phyloP scores from a whole-genome alignment of 192 early-diverging fungal species.

The Anaeromyces robustus region DNA sequence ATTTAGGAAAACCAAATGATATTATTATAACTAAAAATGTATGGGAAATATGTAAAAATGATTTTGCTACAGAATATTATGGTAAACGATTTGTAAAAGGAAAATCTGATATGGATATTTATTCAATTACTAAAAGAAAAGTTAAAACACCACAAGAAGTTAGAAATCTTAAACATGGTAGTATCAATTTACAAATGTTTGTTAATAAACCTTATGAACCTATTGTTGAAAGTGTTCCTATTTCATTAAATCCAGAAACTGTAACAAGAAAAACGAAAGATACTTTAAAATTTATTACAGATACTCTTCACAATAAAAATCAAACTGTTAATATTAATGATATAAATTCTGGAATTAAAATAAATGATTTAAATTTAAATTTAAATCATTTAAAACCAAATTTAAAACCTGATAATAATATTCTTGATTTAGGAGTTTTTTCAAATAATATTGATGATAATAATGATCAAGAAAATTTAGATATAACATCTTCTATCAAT shows the following conservation, averaged over 20 bases:
- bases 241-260: background rate
- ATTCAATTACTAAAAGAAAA: background rate
- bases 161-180: background rate
- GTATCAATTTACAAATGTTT: background rate
- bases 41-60: background rate
- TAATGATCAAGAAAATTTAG: too few relatives aligned
- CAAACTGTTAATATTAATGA: background rate
- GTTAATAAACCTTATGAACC: background rate
- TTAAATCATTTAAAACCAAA: too few relatives aligned
- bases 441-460: too few relatives aligned
- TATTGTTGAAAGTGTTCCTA: background rate
- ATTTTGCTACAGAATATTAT: background rate
- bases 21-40: background rate
- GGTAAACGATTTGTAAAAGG: background rate
- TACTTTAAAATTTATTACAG: background rate
- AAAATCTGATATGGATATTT: background rate
- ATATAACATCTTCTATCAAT: too few relatives aligned
- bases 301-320: background rate
- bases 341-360: background rate
- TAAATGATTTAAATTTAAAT: background rate
- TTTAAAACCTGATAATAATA: too few relatives aligned
- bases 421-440: too few relatives aligned
- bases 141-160: background rate
- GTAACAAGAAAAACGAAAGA: background rate
- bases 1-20: background rate